Evolutionary conservation across 208 protist genomes (phyloP), one percentile per base, ranked within the genome.

Genomic region (Trypanosoma avium): DNA sequence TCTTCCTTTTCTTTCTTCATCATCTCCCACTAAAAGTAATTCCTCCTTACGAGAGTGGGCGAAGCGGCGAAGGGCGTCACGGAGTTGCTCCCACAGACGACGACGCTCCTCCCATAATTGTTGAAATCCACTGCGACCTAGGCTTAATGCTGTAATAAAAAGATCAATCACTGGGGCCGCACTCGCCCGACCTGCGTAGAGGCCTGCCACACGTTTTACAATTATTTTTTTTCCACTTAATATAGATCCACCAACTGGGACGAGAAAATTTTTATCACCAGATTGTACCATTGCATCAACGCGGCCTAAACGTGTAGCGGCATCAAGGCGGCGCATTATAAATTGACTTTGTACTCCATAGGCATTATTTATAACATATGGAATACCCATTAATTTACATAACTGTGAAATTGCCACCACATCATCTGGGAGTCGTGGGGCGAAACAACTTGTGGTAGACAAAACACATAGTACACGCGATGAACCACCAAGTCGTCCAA

Each of bases 211-310:
- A 24, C 17, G 10, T 19, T 75, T 40, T 7, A 95, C 72, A 24
- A 82, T 66, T 0, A 61, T 24, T n/a, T 70, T 59, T 13, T 21
- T n/a, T 27, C 30, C 56, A 52, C 65, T 66, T 46, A 93, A 40
- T 9, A 93, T 63, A 5, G 87, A 65, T 12, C 86, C 98, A 12
- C 98, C 98, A 1, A 99, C 98, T 32, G 98, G 98, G 22, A 99
- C 98, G 27, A 99, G 82, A 52, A 99, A 98, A 79, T 99, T 99
- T 86, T 99, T 99, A 69, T 99, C 98, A 1, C 94, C 97, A 26
- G 95, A 99, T 57, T 99, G 97, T 22, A 99, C 83, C 26, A 98
- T 78, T 10, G 73, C 82, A 72, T 99, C 97, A 0, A 99, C 82
- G 13, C 95, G 77, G 6, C 94, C 91, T 17, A 85, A 64, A 2